A percentile compares a stretch with the other conserved stretches of the same genome.
These are phyloP conservation scores for Globisporangium radiosum DNA, from an alignment of 352 stramenopile genomes.

Conservation along the genomic window DNA sequence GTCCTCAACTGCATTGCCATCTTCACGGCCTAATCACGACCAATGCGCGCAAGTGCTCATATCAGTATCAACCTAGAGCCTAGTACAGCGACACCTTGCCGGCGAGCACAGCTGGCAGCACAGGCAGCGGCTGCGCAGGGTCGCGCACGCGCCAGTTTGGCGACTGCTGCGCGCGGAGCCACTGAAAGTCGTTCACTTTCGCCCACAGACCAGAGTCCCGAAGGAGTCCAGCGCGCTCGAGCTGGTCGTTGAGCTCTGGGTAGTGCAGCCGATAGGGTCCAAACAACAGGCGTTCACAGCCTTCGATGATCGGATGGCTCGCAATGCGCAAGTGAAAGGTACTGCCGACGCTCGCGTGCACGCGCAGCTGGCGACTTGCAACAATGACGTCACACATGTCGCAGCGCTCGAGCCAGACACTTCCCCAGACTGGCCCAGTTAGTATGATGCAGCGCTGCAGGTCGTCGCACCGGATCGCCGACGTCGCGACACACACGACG, in stretches of 20 bases:
- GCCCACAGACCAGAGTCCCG: constrained; percentile 68
- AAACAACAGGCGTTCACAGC: constrained; percentile 82
- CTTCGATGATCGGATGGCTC: constrained; percentile 89
- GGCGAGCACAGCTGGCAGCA: constrained; percentile 18
- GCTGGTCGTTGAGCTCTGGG: constrained; percentile 44
- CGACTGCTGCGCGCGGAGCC: constrained; percentile 5
- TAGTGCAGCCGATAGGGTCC: constrained; percentile 70
- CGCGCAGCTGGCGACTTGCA: constrained; percentile 79
- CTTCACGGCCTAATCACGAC: no score
- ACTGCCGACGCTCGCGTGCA: constrained; percentile 64
- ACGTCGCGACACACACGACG: constrained; percentile 58
- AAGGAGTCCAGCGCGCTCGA: constrained; percentile 43
- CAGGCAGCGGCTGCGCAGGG: no score
- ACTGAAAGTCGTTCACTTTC: constrained; percentile 92
- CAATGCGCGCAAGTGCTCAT: no score
- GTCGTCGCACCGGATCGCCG: constrained; percentile 60
- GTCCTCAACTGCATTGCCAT: no score
- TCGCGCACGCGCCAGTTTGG: no score
- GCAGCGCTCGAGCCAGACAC: constrained; percentile 18
- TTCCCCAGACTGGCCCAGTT: no score
- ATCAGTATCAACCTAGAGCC: no score
- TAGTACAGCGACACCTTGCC: no score
- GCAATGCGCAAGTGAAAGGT: constrained; percentile 77
- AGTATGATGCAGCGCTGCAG: constrained; percentile 21
- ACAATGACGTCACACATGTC: constrained; percentile 72